A percentile compares a stretch with the other conserved stretches of the same genome.
Evolutionary conservation across 768 basidiomycete species (phyloP).

Genomic region (Paxillus involutus): DNA sequence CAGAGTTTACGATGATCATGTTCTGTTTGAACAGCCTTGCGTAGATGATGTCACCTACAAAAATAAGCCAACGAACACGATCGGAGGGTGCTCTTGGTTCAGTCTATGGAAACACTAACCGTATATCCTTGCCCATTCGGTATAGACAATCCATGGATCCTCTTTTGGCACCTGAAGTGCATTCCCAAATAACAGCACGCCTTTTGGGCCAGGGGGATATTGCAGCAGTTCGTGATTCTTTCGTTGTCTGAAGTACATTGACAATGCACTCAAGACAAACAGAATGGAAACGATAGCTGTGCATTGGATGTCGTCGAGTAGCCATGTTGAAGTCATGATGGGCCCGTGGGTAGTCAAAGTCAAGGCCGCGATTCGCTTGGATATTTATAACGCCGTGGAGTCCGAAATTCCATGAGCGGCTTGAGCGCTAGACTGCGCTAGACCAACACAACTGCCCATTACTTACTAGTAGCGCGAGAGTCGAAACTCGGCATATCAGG

Average conservation of each 20-base stretch:
- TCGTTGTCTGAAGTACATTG: background rate
- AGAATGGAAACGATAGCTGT: background rate
- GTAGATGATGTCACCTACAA: slow-evolving; percentile 4
- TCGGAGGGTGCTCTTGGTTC: background rate
- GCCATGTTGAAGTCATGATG: background rate
- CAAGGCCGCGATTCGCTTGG: too few relatives aligned
- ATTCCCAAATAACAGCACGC: background rate
- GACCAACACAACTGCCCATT: too few relatives aligned
- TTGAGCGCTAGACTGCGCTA: too few relatives aligned
- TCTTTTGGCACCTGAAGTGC: background rate
- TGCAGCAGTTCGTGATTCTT: background rate
- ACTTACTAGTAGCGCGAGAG: too few relatives aligned
- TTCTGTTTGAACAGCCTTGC: slow-evolving; percentile 3
- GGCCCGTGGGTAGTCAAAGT: too few relatives aligned
- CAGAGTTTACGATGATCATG: slow-evolving; percentile 13
- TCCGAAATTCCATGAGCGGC: too few relatives aligned
- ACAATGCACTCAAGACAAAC: background rate
- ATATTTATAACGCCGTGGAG: too few relatives aligned
- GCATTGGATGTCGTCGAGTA: background rate
- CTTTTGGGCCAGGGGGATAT: background rate
- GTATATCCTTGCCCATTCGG: background rate
- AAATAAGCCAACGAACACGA: background rate
- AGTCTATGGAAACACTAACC: background rate
- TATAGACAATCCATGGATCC: background rate
- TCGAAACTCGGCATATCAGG: too few relatives aligned